Conservation (phyloP, 2,329 filamentous ascomycete genomes). For the Fusarium anthophilum region DNA sequence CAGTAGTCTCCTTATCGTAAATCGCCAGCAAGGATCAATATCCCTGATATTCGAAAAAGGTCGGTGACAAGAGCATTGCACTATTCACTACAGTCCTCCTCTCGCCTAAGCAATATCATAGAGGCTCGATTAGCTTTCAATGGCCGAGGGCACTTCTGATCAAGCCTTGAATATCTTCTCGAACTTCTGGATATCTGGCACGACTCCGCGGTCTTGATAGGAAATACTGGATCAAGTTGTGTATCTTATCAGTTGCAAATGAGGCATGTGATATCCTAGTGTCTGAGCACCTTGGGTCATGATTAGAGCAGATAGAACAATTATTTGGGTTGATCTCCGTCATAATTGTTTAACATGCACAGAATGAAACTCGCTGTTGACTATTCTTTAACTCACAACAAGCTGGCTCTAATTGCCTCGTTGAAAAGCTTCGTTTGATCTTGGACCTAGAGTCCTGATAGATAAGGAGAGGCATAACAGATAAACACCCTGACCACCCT, state of each 20-base stretch:
- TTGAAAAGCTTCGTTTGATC: neutral
- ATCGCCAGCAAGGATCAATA: neutral
- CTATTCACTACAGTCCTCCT: neutral
- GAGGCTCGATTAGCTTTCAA: neutral
- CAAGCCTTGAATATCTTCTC: neutral
- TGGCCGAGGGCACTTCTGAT: neutral
- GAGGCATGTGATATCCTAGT: neutral
- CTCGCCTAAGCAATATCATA: neutral
- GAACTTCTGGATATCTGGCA: neutral
- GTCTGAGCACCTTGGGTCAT: neutral
- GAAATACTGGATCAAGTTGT: neutral
- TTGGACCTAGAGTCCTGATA: neutral
- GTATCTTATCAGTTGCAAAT: neutral
- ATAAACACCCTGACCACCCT: conserved; percentile 26
- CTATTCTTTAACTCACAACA: neutral
- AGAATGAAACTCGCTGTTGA: neutral
- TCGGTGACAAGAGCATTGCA: neutral
- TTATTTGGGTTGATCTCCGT: neutral
- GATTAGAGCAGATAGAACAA: neutral
- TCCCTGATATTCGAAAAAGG: too few species aligned
- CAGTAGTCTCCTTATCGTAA: neutral
- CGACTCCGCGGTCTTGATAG: neutral
- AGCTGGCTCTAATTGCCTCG: neutral
- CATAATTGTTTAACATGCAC: neutral
- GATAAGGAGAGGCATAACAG: conserved; percentile 23